phyloP scores from a whole-genome alignment of 2,329 filamentous ascomycete genomes.

The Alternaria longipes region DNA sequence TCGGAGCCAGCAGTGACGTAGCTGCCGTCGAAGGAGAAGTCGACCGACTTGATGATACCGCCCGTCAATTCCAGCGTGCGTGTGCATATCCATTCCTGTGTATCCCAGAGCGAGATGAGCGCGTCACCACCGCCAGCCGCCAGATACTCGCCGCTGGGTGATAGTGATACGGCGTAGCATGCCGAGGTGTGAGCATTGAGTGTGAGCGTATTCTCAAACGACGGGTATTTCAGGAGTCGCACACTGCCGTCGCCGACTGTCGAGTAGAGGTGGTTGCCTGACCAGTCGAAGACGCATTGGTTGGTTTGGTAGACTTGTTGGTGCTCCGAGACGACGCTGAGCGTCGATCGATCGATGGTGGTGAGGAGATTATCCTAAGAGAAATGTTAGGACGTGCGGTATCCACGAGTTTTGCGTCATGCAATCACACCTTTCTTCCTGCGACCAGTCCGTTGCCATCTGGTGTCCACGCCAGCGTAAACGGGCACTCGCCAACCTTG shows the following conservation, averaged over 20 bases:
- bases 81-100: constrained; percentile 78
- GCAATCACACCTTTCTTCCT: constrained; percentile 72
- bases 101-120: constrained; percentile 80
- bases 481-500: constrained; percentile 67
- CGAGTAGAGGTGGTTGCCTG: constrained; percentile 73
- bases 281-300: constrained; percentile 78
- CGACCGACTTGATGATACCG: constrained; percentile 74
- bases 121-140: constrained; percentile 80
- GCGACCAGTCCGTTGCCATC: constrained; percentile 75
- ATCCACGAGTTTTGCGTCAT: not conserved
- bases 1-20: constrained; percentile 79
- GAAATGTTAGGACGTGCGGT: not conserved
- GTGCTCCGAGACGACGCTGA: constrained; percentile 65
- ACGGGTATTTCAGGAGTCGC: constrained; percentile 67
- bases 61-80: constrained; percentile 74
- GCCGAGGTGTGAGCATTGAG: constrained; percentile 78
- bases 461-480: constrained; percentile 77
- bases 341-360: constrained; percentile 68
- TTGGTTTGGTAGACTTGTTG: constrained; percentile 73
- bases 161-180: constrained; percentile 73
- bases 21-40: constrained; percentile 81
- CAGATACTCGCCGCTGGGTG: constrained; percentile 74
- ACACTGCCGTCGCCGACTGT: constrained; percentile 76
- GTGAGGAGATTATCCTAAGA: constrained; percentile 68
- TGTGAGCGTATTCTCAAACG: constrained; percentile 60